phyloP scores from a whole-genome alignment of 495 filamentous ascomycete species.

The Podospora pseudopauciseta region DNA sequence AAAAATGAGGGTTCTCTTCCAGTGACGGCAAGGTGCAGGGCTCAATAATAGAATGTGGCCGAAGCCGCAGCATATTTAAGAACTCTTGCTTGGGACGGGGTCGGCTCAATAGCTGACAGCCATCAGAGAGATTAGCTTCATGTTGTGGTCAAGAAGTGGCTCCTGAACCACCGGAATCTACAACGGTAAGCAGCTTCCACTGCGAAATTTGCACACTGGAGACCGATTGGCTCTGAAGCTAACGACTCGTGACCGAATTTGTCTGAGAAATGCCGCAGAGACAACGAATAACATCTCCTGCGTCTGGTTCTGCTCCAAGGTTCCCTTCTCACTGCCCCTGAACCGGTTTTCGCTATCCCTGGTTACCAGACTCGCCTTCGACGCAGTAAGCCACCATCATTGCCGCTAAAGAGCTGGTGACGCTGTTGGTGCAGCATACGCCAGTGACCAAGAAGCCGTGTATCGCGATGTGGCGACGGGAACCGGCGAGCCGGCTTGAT shows the following conservation, averaged over 20 bases:
- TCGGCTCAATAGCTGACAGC: not conserved
- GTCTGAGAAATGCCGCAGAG: not conserved
- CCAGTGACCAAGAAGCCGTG: slow-evolving; percentile 26
- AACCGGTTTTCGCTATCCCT: not conserved
- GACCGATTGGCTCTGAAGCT: not conserved
- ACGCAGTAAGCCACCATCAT: not conserved
- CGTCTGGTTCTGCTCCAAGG: not conserved
- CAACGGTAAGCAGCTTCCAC: not conserved
- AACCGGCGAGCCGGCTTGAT: slow-evolving; percentile 11
- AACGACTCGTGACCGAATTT: not conserved
- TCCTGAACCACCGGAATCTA: not conserved
- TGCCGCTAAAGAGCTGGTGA: not conserved
- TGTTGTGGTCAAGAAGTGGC: not conserved
- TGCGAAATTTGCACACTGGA: not conserved
- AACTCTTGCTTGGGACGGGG: not conserved
- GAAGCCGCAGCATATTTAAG: not conserved
- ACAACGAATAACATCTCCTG: not conserved
- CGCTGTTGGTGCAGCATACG: slow-evolving; percentile 19
- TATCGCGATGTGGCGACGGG: slow-evolving; percentile 30
- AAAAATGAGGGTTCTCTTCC: not conserved
- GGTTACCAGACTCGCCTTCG: not conserved
- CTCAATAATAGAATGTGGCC: not conserved
- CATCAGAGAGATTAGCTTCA: not conserved
- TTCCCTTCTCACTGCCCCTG: not conserved
- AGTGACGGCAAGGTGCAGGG: not conserved